Evolutionary conservation across 1,139 yeast species (phyloP).

Genomic region (Yamadazyma diospyri): DNA sequence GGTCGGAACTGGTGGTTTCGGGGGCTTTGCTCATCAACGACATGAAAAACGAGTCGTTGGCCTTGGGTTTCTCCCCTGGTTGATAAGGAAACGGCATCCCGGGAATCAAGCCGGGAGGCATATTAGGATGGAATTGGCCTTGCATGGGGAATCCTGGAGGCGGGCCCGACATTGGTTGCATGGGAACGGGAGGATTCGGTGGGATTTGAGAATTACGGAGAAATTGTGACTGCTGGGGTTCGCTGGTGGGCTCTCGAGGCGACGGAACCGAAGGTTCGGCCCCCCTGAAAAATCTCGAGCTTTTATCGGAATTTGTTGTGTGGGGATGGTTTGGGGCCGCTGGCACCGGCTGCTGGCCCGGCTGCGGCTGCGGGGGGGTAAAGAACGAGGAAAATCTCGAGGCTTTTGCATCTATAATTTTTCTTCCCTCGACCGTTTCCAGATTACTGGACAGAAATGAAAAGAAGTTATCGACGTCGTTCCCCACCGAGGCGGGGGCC

Average conservation of each 20-base stretch:
- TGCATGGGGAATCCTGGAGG: not conserved
- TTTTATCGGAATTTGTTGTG: constrained; percentile 8
- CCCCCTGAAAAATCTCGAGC: constrained; percentile 19
- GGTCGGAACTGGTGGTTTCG: constrained; percentile 5
- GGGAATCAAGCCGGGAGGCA: constrained; percentile 4
- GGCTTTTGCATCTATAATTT: constrained; percentile 23
- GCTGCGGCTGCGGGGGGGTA: constrained; percentile 11
- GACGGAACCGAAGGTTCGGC: constrained; percentile 6
- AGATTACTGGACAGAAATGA: constrained; percentile 35
- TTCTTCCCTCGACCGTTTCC: constrained; percentile 13
- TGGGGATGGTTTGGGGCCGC: not conserved
- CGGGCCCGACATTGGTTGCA: not conserved
- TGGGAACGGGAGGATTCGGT: not conserved
- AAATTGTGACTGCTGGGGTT: too few relatives aligned
- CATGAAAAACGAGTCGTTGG: constrained; percentile 52
- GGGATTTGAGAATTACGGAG: too few relatives aligned
- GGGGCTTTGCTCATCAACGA: constrained; percentile 42
- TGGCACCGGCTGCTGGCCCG: not conserved
- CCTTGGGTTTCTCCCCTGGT: constrained; percentile 9
- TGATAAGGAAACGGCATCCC: constrained; percentile 11
- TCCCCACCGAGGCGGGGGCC: constrained; percentile 15
- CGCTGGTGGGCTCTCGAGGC: too few relatives aligned
- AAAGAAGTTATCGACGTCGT: constrained; percentile 53
- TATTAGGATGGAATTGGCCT: not conserved
- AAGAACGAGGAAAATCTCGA: constrained; percentile 50